Percentiles rank a stretch among this genome's conserved stretches.
Conservation (phyloP, 78 protist species). For the Creolimax fragrantissima region DNA sequence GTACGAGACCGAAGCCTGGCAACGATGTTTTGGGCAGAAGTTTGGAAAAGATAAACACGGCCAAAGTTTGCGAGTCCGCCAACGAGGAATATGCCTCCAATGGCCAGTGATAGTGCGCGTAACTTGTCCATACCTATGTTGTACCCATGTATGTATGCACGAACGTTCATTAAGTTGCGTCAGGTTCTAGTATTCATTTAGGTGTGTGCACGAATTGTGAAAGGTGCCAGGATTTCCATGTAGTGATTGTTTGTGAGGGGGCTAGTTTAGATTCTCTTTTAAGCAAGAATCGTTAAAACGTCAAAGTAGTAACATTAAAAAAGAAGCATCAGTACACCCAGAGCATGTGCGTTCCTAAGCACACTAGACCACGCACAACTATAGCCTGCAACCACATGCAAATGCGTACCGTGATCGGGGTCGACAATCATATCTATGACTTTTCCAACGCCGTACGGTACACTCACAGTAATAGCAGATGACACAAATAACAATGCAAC, state of each 20-base stretch:
- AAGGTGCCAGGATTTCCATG: too few species aligned
- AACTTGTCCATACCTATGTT: not conserved
- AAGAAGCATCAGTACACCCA: too few species aligned
- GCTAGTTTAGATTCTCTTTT: too few species aligned
- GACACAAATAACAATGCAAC: not conserved
- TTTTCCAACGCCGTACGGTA: not conserved
- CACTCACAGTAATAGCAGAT: not conserved
- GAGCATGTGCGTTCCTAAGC: too few species aligned
- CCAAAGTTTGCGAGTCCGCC: conserved; percentile 16
- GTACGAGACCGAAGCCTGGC: conserved; percentile 43
- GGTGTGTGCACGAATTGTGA: too few species aligned
- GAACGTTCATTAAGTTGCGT: too few species aligned
- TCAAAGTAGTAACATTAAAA: too few species aligned
- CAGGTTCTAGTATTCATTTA: too few species aligned
- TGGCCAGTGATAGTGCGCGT: not conserved
- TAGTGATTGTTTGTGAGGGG: too few species aligned
- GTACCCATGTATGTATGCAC: not conserved
- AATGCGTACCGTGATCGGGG: not conserved
- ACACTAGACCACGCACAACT: too few species aligned
- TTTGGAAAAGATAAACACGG: not conserved
- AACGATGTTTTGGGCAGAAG: conserved; percentile 42
- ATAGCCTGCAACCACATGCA: too few species aligned
- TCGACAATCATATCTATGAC: not conserved
- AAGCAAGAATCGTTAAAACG: too few species aligned
- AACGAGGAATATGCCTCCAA: not conserved